Base-by-base conservation (phyloP, 352 stramenopile genomes). In the Phytophthora syringae region DNA sequence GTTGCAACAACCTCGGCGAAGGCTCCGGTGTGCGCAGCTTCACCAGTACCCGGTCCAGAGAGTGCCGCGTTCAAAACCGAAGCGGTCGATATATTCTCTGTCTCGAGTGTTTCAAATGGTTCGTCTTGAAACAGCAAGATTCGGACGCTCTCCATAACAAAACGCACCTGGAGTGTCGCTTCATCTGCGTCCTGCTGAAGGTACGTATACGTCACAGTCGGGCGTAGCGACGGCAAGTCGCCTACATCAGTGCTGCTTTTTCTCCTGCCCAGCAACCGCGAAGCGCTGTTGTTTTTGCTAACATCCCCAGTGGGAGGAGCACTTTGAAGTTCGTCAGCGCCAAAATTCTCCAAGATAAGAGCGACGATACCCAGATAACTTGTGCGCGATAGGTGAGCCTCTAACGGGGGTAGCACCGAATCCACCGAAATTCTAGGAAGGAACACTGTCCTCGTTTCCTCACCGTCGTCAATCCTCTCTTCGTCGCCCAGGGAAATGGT, bases 321-420 rank as follows among this genome's bases (percentile, higher is more conserved):
- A 34, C 77, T 79, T 28, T 76, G 55, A 7, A 91, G 67, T 28
- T 84, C 67, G 7, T 92, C 83, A 2, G 82, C 87, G 12, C 84
- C 80, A 56, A 95, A 91, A 64, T 95, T 95, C 18, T 93, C 74
- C 28, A 78, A 48, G 20, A 94, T 52, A 0, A 95, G 44, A 3
- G 69, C 78, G 5, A 95, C 69, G n/a, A 90, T 72, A 22, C 80
- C 78, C 32, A 93, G 47, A 55, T 95, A 95, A 45, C 62, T 73
- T 0, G 74, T 82, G 36, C 74, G 74, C 13, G 70, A 77, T 20
- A 82, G 47, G 13, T 73, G 60, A 11, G 62, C 52, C 49, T 73
- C 65, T 10, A 82, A 20, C 22, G 69, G 60, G 2, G 69, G 70
- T 15, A 82, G 37, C 30, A 75, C 57, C 1, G 74, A 82, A 24